These are phyloP conservation scores for Hyphodiscus hymeniophilus DNA, from an alignment of 495 filamentous ascomycete genomes.

Conservation along the genomic window DNA sequence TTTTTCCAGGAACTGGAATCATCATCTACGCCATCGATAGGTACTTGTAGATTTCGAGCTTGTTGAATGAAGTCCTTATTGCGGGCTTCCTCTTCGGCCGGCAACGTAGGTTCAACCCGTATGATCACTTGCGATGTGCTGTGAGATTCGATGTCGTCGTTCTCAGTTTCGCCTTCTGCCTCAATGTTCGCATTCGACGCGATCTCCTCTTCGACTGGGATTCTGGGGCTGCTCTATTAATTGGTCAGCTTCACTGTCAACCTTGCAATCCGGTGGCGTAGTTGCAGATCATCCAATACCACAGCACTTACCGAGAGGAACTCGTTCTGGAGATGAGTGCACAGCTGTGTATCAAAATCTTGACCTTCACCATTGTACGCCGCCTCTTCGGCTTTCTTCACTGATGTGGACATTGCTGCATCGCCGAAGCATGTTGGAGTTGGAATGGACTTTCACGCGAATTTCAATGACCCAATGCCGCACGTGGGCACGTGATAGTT, in stretches of 20 bases:
- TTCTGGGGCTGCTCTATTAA: conserved; percentile 3
- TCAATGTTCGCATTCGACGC: not conserved
- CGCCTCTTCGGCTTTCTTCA: conserved; percentile 9
- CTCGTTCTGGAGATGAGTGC: not conserved
- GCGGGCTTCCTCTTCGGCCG: not conserved
- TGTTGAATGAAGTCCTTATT: not conserved
- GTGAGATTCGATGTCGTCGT: conserved; percentile 1
- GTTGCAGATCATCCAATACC: too few species aligned
- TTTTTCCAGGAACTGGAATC: not conserved
- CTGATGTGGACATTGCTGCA: conserved; percentile 4
- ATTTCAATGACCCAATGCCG: too few species aligned
- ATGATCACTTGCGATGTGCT: not conserved
- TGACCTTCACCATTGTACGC: conserved; percentile 10
- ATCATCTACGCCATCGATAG: not conserved
- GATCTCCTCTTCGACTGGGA: too few species aligned
- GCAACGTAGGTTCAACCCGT: not conserved
- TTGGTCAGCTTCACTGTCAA: not conserved
- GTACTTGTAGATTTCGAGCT: not conserved
- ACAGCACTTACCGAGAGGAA: conserved; percentile 17
- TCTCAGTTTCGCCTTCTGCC: not conserved
- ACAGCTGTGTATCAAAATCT: conserved; percentile 12
- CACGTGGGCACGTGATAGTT: too few species aligned
- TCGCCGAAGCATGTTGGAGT: not conserved
- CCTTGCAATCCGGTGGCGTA: not conserved
- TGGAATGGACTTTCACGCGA: too few species aligned